A percentile compares a stretch with the other conserved stretches of the same genome.
phyloP scores from a whole-genome alignment of 2,329 filamentous ascomycete species.

The Penicillium olsonii region DNA sequence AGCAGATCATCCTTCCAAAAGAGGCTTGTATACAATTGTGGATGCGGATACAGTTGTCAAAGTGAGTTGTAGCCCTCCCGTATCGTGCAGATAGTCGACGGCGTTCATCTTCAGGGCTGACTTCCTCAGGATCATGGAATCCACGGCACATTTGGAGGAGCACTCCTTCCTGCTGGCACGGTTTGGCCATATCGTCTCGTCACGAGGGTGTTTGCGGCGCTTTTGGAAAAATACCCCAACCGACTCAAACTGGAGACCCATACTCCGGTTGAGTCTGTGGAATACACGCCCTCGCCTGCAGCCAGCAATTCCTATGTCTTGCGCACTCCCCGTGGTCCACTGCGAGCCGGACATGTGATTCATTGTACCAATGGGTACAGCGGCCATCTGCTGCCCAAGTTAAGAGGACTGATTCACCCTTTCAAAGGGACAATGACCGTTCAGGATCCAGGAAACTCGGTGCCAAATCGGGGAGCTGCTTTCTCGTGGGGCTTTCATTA shows the following conservation, averaged over 20 bases:
- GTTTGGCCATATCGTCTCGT: slow-evolving; percentile 42
- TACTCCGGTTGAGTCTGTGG: slow-evolving; percentile 31
- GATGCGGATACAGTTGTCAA: slow-evolving; percentile 14
- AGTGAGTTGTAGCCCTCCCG: neutral
- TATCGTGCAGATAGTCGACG: neutral
- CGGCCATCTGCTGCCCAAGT: slow-evolving; percentile 43
- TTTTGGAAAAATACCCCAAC: slow-evolving; percentile 25
- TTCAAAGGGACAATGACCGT: slow-evolving; percentile 48
- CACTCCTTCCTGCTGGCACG: slow-evolving; percentile 32
- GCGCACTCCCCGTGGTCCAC: slow-evolving; percentile 38
- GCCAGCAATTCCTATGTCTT: slow-evolving; percentile 30
- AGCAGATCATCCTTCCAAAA: slow-evolving; percentile 22
- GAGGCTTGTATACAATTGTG: slow-evolving; percentile 28
- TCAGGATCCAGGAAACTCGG: slow-evolving; percentile 31
- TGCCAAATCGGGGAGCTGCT: slow-evolving; percentile 21
- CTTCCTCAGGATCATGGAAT: slow-evolving; percentile 20
- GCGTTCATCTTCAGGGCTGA: no score
- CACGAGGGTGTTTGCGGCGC: slow-evolving; percentile 25
- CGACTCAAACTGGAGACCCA: slow-evolving; percentile 34
- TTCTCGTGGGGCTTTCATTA: slow-evolving; percentile 36
- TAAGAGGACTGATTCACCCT: slow-evolving; percentile 42
- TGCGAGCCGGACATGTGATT: slow-evolving; percentile 39
- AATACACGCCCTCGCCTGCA: slow-evolving; percentile 9
- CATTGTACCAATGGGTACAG: slow-evolving; percentile 48
- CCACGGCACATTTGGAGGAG: slow-evolving; percentile 24